Base-by-base conservation (phyloP, 2,329 filamentous ascomycete genomes). In the Trichophaea hybrida region DNA sequence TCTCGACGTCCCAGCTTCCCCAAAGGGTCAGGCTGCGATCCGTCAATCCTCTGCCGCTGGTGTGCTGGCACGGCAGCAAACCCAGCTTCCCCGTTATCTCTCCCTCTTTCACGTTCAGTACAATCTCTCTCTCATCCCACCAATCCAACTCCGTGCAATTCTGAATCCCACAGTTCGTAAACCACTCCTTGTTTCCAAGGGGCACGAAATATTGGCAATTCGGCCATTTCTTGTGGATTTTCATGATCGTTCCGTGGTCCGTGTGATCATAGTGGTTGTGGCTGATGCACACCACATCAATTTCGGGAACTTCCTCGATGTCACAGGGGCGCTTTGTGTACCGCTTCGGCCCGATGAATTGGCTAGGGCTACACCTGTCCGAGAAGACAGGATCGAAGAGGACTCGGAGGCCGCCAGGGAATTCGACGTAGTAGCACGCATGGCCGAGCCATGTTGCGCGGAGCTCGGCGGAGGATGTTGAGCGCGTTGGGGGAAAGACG, bases 241-340 rank as follows among this genome's bases (percentile, higher is more conserved):
- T 80, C 62, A 79, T 77, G 24, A 94, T 79, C 0, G 85, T 88
- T 0, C 82, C 78, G 67, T 88, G 82, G 0, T 86, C 91, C 10
- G 97, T 76, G 70, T 96, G 91, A 72, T 96, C 91, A 71, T 96
- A 96, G 73, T 96, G 91, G 68, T 84, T 89, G 73, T 96, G 90
- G 15, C 83, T 64, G 66, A 95, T 94, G 57, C 93, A 75, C 7
- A 88, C 85, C 33, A 83, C 80, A 68, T 93, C 86, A 48, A 90
- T 79, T 59, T 78, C 73, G 6, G 90, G 90, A 2, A 96, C 79
- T 65, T 94, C 88, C 55, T 80, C 77, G 63, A 94, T 80, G 58
- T 83, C 73, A 71, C 89, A 95, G 0, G 91, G 87, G 59, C 78
- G 77, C 24, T 82, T 77, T 0, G 90, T 94, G 73, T 81, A 95